These are phyloP conservation scores for Suillus occidentalis DNA, from an alignment of 768 basidiomycete genomes.

Conservation along the genomic window DNA sequence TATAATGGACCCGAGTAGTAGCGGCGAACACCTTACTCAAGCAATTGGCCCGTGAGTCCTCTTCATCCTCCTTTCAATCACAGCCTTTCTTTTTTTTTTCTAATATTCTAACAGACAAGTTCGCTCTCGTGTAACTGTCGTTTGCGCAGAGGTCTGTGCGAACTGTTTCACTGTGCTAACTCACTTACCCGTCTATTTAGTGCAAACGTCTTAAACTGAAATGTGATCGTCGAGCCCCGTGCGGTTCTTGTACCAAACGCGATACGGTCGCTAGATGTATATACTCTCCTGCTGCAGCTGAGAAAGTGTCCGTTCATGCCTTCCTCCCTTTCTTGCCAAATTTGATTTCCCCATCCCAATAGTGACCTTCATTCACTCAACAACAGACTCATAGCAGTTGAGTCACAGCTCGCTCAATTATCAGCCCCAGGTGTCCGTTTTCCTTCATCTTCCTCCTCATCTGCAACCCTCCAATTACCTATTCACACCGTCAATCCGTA, in stretches of 20 bases:
- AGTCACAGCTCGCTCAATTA: conserved; percentile 55
- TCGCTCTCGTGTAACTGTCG: conserved; percentile 76
- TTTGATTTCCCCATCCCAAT: conserved; percentile 4
- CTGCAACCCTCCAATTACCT: conserved; percentile 33
- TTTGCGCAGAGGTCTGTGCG: conserved; percentile 70
- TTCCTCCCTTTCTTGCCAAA: not conserved
- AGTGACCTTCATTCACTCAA: conserved; percentile 83
- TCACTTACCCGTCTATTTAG: conserved; percentile 35
- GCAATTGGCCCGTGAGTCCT: conserved; percentile 32
- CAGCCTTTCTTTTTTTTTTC: conserved; percentile 9
- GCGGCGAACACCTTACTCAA: not conserved
- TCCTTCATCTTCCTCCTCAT: conserved; percentile 17
- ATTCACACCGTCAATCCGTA: conserved; percentile 41
- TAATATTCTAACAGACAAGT: conserved; percentile 47
- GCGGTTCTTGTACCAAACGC: conserved; percentile 76
- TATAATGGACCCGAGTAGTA: not conserved
- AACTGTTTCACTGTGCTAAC: not conserved
- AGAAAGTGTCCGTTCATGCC: conserved; percentile 67
- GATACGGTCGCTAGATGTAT: conserved; percentile 71
- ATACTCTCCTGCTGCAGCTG: conserved; percentile 79
- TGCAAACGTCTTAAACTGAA: conserved; percentile 88
- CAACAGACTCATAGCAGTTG: conserved; percentile 73
- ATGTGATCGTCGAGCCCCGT: conserved; percentile 79
- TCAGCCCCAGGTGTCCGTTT: conserved; percentile 31
- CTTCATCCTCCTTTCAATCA: conserved; percentile 6